A percentile compares a stretch with the other conserved stretches of the same genome.
Conservation (phyloP, 2,329 filamentous ascomycete genomes). For the Penicillium griseofulvum region DNA sequence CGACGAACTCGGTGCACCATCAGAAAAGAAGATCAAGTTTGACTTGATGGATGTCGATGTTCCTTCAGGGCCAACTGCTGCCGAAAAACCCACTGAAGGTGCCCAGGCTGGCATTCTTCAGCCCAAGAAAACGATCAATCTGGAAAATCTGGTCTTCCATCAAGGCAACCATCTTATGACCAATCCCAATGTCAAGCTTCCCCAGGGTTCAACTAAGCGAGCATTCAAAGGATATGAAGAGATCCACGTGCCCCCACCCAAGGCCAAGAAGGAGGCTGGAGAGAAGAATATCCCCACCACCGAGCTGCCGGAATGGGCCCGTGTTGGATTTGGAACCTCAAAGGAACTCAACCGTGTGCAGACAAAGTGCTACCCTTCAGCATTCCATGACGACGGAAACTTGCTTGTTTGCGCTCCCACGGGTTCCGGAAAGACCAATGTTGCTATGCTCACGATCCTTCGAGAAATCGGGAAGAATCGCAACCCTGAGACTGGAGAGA, state of each 20-base stretch:
- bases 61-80: constrained; percentile 55
- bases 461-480: constrained; percentile 96
- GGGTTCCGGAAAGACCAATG: constrained; percentile 96
- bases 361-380: constrained; percentile 85
- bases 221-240: constrained; percentile 98
- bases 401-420: constrained; percentile 98
- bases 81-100: constrained; percentile 61
- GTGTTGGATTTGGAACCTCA: constrained; percentile 76
- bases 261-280: constrained; percentile 75
- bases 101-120: constrained; percentile 77
- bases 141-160: constrained; percentile 95
- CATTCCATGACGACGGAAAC: constrained; percentile 92
- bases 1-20: constrained; percentile 56
- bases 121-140: constrained; percentile 81
- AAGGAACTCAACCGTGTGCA: constrained; percentile 93
- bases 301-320: constrained; percentile 90
- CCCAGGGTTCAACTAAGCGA: constrained; percentile 90
- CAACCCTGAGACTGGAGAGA: constrained; percentile 83
- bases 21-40: constrained; percentile 78
- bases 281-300: constrained; percentile 80
- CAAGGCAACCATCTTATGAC: constrained; percentile 99
- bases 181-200: constrained; percentile 91
- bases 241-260: constrained; percentile 92
- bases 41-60: constrained; percentile 85
- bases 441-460: constrained; percentile 94